These are phyloP conservation scores for Mallotus japonicus DNA, from an alignment of 441 rosid species.

Conservation along the genomic window DNA sequence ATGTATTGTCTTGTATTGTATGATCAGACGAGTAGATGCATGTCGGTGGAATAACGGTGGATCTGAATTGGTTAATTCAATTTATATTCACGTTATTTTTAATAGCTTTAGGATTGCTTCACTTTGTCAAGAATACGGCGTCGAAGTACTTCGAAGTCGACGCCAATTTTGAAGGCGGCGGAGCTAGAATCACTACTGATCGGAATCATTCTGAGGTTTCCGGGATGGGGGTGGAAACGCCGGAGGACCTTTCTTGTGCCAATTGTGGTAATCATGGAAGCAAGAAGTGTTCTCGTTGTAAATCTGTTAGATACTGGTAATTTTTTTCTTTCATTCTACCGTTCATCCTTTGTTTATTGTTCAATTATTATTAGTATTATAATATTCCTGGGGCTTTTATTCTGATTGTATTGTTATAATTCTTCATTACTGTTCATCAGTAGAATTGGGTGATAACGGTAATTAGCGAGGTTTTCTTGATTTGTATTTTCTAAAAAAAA, in stretches of 20 bases:
- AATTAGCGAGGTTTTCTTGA: neutral
- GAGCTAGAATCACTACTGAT: slow-evolving; percentile 12
- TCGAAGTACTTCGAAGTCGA: slow-evolving; percentile 85
- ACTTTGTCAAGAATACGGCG: slow-evolving; percentile 66
- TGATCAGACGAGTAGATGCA: slow-evolving; percentile 60
- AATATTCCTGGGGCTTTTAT: neutral
- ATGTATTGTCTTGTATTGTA: neutral
- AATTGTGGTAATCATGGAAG: slow-evolving; percentile 42
- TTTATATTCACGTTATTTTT: slow-evolving; percentile 49
- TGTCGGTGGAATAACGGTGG: slow-evolving; percentile 74
- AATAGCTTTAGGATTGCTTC: slow-evolving; percentile 54
- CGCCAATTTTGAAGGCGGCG: slow-evolving; percentile 59
- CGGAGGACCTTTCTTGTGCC: slow-evolving; percentile 35
- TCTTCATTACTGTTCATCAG: too few species aligned
- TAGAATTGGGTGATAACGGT: neutral
- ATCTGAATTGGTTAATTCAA: slow-evolving; percentile 76
- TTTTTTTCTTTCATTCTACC: neutral
- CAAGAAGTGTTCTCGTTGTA: slow-evolving; percentile 75
- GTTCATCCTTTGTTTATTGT: neutral
- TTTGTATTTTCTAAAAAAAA: too few species aligned
- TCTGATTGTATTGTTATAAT: neutral
- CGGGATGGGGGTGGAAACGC: neutral
- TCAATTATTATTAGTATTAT: neutral
- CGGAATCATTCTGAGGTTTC: slow-evolving; percentile 8
- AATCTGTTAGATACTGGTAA: slow-evolving; percentile 78